phyloP scores from a whole-genome alignment of 495 filamentous ascomycete species.

The Cercophora samala region DNA sequence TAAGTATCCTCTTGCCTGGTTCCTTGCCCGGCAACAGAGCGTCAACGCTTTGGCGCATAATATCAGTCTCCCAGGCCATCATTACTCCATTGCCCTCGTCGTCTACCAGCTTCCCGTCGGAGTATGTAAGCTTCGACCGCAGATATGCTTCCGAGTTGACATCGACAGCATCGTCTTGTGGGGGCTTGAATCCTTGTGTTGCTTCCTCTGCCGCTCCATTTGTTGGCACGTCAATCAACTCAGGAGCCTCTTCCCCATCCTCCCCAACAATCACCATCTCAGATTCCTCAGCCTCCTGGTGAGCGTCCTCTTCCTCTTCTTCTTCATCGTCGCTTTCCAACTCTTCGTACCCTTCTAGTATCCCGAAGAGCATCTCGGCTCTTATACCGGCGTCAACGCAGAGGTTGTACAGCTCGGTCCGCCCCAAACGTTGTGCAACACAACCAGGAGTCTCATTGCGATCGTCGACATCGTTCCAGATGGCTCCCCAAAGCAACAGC shows the following conservation, averaged over 20 bases:
- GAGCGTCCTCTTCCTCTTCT: constrained; percentile 47
- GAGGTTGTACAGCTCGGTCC: constrained; percentile 72
- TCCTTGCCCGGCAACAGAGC: constrained; percentile 37
- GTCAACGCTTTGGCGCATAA: constrained; percentile 76
- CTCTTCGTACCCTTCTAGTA: constrained; percentile 73
- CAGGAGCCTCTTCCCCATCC: constrained; percentile 42
- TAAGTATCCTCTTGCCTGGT: constrained; percentile 68
- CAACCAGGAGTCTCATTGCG: constrained; percentile 90
- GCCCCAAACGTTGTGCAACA: constrained; percentile 67
- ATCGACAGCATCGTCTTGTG: constrained; percentile 31
- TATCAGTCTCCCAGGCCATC: constrained; percentile 91
- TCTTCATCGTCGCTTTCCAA: constrained; percentile 62
- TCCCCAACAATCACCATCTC: constrained; percentile 31
- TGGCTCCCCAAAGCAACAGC: constrained; percentile 80
- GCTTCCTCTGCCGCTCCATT: constrained; percentile 20
- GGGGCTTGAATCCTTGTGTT: constrained; percentile 35
- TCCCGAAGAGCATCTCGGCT: constrained; percentile 77
- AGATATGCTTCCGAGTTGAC: constrained; percentile 72
- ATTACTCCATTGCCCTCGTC: constrained; percentile 83
- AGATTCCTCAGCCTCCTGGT: constrained; percentile 23
- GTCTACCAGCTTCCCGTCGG: constrained; percentile 72
- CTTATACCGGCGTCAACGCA: constrained; percentile 90
- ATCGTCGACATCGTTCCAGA: constrained; percentile 92
- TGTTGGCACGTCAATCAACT: constrained; percentile 29
- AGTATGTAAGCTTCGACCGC: constrained; percentile 70